Percentiles rank a stretch among this genome's conserved stretches.
These are phyloP conservation scores for Phialophora macrospora DNA, from an alignment of 2,329 filamentous ascomycete species.

Conservation along the genomic window DNA sequence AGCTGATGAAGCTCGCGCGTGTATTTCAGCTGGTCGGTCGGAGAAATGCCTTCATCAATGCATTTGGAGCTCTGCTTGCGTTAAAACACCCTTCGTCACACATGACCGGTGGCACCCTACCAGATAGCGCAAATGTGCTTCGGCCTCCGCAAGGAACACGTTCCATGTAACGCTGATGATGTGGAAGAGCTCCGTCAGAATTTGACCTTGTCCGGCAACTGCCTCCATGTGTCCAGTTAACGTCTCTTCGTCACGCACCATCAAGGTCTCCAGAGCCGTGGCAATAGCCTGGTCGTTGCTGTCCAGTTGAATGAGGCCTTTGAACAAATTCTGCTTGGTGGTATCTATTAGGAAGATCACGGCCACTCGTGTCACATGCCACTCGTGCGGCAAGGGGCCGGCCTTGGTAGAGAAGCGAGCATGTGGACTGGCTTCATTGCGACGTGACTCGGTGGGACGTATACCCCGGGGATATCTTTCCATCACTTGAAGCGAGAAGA, in stretches of 20 bases:
- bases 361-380: conserved; percentile 5
- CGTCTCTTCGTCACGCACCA: conserved; percentile 2
- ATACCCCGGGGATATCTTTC: background rate
- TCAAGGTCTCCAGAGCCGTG: background rate
- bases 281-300: background rate
- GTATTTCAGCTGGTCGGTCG: conserved; percentile 4
- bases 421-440: background rate
- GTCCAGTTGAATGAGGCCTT: background rate
- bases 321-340: background rate
- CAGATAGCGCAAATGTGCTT: background rate
- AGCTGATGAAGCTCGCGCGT: conserved; percentile 5
- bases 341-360: background rate
- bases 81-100: background rate
- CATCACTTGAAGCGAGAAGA: conserved; percentile 6
- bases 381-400: background rate
- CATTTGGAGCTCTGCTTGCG: background rate
- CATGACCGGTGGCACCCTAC: background rate
- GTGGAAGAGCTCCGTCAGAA: background rate
- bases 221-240: background rate
- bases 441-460: background rate
- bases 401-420: background rate
- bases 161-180: background rate
- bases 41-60: background rate
- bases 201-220: background rate
- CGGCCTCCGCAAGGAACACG: background rate